phyloP scores from a whole-genome alignment of 257 asterid species.

The Capsicum pubescens region DNA sequence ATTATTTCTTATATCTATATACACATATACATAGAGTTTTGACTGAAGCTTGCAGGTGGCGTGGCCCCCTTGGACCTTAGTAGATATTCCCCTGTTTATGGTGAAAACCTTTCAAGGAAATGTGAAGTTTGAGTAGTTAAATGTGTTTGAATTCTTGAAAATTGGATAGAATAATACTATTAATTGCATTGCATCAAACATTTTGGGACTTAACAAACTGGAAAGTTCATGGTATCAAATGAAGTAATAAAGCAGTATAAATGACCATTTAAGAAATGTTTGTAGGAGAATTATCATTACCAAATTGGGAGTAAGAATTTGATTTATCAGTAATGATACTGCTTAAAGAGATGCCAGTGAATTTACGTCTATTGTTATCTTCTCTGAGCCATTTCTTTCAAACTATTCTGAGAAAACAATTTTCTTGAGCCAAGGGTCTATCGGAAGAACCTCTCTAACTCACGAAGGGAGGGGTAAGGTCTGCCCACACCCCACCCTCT shows the following conservation, averaged over 20 bases:
- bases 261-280: neutral
- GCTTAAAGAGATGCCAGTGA: neutral
- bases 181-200: constrained; percentile 15
- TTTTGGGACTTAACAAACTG: neutral
- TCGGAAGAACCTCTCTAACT: neutral
- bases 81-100: too few species aligned
- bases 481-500: neutral
- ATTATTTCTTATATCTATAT: too few species aligned
- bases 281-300: neutral
- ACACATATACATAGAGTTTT: too few species aligned
- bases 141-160: neutral
- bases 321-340: neutral
- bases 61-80: too few species aligned
- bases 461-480: neutral
- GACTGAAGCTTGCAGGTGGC: too few species aligned
- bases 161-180: neutral
- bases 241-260: constrained; percentile 10
- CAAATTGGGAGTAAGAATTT: constrained; percentile 13
- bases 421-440: neutral
- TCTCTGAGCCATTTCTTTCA: constrained; percentile 9
- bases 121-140: neutral
- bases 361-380: neutral
- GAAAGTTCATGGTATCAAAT: neutral
- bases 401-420: neutral
- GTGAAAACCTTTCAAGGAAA: neutral